Evolutionary conservation across 2,329 filamentous ascomycete species (phyloP), one percentile per base, ranked within the genome.

Genomic region (Mycosphaerella sp.): DNA sequence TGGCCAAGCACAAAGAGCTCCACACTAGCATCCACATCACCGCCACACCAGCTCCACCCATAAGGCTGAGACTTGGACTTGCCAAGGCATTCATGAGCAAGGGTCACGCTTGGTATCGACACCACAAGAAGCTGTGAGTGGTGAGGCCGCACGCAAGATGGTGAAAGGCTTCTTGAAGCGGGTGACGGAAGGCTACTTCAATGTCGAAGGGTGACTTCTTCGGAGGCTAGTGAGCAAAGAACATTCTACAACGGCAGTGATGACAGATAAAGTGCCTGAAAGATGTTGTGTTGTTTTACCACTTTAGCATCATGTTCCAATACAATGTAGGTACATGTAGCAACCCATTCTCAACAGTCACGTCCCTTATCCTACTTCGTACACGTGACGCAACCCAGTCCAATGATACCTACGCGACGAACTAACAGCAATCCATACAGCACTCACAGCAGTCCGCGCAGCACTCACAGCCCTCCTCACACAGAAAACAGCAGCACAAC

Each of bases 401-500:
- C 12, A 8, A 27, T 25, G 17, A 25, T 37, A 13, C n/a, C n/a
- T n/a, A n/a, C 30, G 7, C n/a, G 13, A 17, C 32, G 14, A 25
- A 14, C 40, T 56, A 56, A 28, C 54, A 56, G 43, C 50, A 55
- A 12, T 55, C 53, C 50, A 55, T 53, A 35, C 44, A 47, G 36
- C 44, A 79, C 52, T 78, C 78, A 60, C 77, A 77, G 66, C 79
- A 82, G 4, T 82, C 80, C n/a, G 75, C 70, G 63, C 80, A 83
- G 69, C 79, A 82, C 65, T 82, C 80, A 61, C 80, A 84, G 25
- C 76, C 73, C 67, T 83, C 80, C 63, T 82, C 80, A 61, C 78
- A 81, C 25, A 84, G 72, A 67, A 80, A 84, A 63, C 80, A 83
- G 65, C 80, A 84, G 70, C 80, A 83, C 34, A 84, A 66, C 30